Base-by-base conservation (phyloP, 768 basidiomycete genomes). In the Pleurotus giganteus region DNA sequence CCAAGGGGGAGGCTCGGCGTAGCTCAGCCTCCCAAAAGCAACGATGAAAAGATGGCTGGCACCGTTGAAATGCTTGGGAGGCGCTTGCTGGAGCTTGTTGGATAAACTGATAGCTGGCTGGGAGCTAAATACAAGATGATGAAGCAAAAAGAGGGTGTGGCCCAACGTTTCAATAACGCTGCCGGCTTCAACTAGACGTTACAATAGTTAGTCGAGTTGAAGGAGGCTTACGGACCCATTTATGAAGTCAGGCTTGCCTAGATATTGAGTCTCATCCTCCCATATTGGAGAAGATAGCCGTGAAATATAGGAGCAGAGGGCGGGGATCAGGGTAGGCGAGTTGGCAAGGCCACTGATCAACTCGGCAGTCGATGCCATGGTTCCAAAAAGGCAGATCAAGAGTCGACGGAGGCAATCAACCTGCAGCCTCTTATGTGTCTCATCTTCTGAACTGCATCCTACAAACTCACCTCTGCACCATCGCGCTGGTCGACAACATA, bases 1-100 rank as follows among this genome's bases (percentile, higher is more conserved):
- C 83, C 85, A 88, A 41, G 80, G 75, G 13, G 86, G 86, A 9
- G 80, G 72, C 43, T 83, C 84, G 4, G 86, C 83, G 56, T 82
- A 91, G 54, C 85, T 83, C 44, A 94, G 70, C 57, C 90, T 78
- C 34, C 91, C 88, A 53, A 94, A 80, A 0, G 84, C 81, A n/a
- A 91, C 83, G 26, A 85, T 81, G 63, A 91, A 91, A 64, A 84
- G 76, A 60, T 93, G 84, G 11, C 74, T 74, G 24, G 89, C 68
- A 28, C 84, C 84, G 60, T 80, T 83, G 63, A 86, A 86, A 26
- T 74, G 72, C 28, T 82, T 78, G n/a, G 82, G 69, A 11, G 79
- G 71, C 13, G 83, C 80, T 37, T 76, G 71, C 54, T 80, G 79
- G 27, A 92, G 75, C 63, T 82, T 82, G 32, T 76, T 74, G 36